Base-by-base conservation (phyloP, 148 eudicot genomes). In the Camellia sinensis region DNA sequence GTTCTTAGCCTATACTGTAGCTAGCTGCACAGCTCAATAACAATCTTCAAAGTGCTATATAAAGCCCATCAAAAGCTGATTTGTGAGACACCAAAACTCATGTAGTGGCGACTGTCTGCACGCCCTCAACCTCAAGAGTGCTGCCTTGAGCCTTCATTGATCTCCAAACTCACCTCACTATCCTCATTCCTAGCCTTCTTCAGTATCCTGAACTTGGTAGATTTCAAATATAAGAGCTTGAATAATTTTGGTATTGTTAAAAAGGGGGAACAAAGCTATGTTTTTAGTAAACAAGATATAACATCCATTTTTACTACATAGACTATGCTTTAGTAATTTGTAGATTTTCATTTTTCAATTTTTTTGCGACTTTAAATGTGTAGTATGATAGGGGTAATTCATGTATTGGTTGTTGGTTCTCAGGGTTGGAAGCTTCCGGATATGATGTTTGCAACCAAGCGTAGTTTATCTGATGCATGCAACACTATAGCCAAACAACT, bases 351-450 rank as follows among this genome's bases (percentile, higher is more conserved):
- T 67, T 52, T 19, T 59, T 37, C 7, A 73, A 21, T 29, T 2
- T 77, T 29, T 21, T 10, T 3, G 13, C 50, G 22, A 2, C 18
- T 69, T 53, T 45, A 29, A 29, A 29, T 29, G 14, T 12, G 46
- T 53, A 44, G 17, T 40, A 60, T 76, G 45, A 54, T 77, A 13
- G 40, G 37, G 41, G 41, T 61, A 10, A 62, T 59, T 40, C 15
- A 65, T 76, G 15, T 44, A 65, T 59, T 73, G 75, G 45, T 41
- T n/a, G 3, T 72, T n/a, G 79, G 72, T 82, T 82, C 71, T 76
- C 87, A 96, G 99, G 99, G 99, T 29, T 96, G 97, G 97, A 92
- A 85, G 76, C 88, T 96, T 83, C 87, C 97, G 73, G 93, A 91
- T 78, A 84, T 92, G 85, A 92, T 90, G 92, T 92, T 94, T 84